Conservation (phyloP, 768 basidiomycete genomes). For the Boletus edulis region DNA sequence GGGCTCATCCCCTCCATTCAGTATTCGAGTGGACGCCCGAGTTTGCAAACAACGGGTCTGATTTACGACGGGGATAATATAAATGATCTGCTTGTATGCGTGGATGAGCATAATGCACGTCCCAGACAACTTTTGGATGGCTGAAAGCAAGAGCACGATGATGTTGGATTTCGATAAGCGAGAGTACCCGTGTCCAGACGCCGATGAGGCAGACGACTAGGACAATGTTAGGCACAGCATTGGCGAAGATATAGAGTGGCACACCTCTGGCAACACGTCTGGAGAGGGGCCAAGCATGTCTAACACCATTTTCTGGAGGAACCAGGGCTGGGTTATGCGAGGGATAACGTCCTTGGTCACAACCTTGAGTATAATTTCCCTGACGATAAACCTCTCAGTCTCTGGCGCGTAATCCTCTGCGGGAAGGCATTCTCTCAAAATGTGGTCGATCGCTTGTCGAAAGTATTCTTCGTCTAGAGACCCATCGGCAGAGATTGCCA, state of each 20-base stretch:
- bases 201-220: constrained; percentile 21
- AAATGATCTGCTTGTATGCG: constrained; percentile 60
- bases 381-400: constrained; percentile 75
- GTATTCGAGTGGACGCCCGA: not conserved
- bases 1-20: not conserved
- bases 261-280: constrained; percentile 21
- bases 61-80: constrained; percentile 67
- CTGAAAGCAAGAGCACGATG: constrained; percentile 69
- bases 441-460: constrained; percentile 72
- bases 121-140: constrained; percentile 70
- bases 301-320: constrained; percentile 70
- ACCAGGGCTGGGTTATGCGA: constrained; percentile 85
- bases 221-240: not conserved
- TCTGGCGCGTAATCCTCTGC: constrained; percentile 70
- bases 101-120: constrained; percentile 65
- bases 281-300: constrained; percentile 56
- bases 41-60: constrained; percentile 24
- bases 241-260: not conserved
- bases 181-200: constrained; percentile 32
- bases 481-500: constrained; percentile 71
- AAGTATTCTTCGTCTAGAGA: constrained; percentile 71
- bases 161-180: constrained; percentile 49
- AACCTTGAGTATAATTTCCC: constrained; percentile 81
- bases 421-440: constrained; percentile 73
- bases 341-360: constrained; percentile 67